Percentiles rank a stretch among this genome's conserved stretches.
Conservation (phyloP, 2,329 filamentous ascomycete genomes). For the Leptographium radiaticola region DNA sequence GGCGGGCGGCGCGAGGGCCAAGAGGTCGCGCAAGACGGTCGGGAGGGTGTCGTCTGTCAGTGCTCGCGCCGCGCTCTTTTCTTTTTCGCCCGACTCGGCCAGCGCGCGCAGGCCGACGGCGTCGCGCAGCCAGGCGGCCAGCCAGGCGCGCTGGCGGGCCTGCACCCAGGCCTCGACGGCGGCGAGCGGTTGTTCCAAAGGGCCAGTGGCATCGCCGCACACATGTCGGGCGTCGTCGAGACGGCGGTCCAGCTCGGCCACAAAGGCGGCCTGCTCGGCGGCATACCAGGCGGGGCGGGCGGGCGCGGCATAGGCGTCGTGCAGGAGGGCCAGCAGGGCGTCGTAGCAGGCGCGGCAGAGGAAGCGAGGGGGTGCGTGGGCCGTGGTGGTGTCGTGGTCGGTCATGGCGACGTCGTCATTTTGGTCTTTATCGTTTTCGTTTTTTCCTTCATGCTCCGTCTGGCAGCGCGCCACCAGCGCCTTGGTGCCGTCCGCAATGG, state of each 20-base stretch:
- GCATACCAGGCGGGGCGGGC: conserved; percentile 37
- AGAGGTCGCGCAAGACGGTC: background rate
- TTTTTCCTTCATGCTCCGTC: background rate
- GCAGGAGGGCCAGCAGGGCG: conserved; percentile 32
- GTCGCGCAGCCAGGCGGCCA: conserved; percentile 12
- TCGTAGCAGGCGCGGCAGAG: conserved; percentile 36
- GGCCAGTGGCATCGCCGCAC: no score
- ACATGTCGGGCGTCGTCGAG: conserved; percentile 32
- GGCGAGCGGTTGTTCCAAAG: no score
- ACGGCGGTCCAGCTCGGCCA: conserved; percentile 34
- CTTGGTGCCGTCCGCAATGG: conserved; percentile 1
- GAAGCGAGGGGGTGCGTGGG: conserved; percentile 1
- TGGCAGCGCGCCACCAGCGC: conserved; percentile 2
- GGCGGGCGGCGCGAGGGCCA: conserved; percentile 1
- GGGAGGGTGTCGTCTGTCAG: background rate
- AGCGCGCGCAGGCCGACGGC: conserved; percentile 7
- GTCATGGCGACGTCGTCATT: conserved; percentile 2
- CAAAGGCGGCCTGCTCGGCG: conserved; percentile 28
- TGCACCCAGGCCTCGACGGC: conserved; percentile 36
- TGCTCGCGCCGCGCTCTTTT: background rate
- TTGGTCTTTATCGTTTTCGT: conserved; percentile 6
- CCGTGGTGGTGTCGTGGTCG: background rate
- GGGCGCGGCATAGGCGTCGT: conserved; percentile 22
- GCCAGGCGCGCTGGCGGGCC: conserved; percentile 40
- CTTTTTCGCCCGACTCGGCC: background rate